phyloP scores from a whole-genome alignment of 805 yeast species.

The Ogataea corticis region DNA sequence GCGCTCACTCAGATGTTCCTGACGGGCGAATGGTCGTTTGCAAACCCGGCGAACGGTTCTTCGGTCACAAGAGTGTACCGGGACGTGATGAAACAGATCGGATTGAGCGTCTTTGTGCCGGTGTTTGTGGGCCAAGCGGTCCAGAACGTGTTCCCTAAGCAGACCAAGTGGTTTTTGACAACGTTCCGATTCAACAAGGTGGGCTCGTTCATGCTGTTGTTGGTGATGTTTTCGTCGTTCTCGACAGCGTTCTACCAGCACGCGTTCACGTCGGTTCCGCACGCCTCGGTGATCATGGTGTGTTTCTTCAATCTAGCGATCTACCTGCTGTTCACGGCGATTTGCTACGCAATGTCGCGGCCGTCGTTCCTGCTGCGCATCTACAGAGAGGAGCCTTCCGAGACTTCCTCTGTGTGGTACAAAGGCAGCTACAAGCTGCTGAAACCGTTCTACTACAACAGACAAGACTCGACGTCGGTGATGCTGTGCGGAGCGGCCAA shows the following conservation, averaged over 20 bases:
- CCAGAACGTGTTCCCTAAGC: slow-evolving; percentile 68
- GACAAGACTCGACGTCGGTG: slow-evolving; percentile 72
- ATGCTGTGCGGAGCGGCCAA: slow-evolving; percentile 92
- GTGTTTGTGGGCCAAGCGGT: slow-evolving; percentile 83
- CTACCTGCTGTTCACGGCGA: slow-evolving; percentile 69
- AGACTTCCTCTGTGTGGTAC: slow-evolving; percentile 45
- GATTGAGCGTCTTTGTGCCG: slow-evolving; percentile 78
- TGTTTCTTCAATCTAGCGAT: slow-evolving; percentile 83
- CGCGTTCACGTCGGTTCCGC: slow-evolving; percentile 57
- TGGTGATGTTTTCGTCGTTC: slow-evolving; percentile 62
- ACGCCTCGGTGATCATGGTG: slow-evolving; percentile 68
- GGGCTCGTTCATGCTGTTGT: slow-evolving; percentile 74
- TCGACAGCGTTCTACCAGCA: slow-evolving; percentile 84
- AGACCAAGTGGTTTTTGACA: slow-evolving; percentile 58
- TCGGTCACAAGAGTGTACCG: slow-evolving; percentile 60
- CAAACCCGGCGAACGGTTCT: slow-evolving; percentile 69
- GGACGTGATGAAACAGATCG: slow-evolving; percentile 84
- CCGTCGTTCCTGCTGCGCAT: slow-evolving; percentile 48
- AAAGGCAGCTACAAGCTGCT: slow-evolving; percentile 43
- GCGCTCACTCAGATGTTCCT: slow-evolving; percentile 75
- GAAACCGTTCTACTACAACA: slow-evolving; percentile 68
- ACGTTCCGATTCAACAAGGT: slow-evolving; percentile 67
- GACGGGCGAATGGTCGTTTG: slow-evolving; percentile 63
- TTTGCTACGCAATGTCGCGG: slow-evolving; percentile 62
- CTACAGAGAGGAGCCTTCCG: slow-evolving; percentile 49